Evolutionary conservation across 768 basidiomycete species (phyloP).

Genomic region (Russula vinacea): DNA sequence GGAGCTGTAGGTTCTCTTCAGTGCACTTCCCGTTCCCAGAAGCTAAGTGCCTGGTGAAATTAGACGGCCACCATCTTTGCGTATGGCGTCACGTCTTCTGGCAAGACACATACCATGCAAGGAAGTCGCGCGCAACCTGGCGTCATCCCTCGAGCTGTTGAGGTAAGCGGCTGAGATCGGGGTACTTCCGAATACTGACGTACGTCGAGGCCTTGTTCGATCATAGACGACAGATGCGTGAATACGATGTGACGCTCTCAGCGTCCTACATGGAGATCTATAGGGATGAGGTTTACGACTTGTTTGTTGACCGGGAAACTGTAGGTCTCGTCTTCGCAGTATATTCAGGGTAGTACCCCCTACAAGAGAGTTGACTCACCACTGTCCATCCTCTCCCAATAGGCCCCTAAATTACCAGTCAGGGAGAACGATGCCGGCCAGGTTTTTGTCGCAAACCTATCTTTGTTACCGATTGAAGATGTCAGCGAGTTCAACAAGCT

Average conservation of each 20-base stretch:
- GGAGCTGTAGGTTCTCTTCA: conserved; percentile 57
- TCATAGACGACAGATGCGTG: conserved; percentile 25
- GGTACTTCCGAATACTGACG: background rate
- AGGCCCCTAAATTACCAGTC: conserved; percentile 55
- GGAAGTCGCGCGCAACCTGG: conserved; percentile 71
- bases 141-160: conserved; percentile 79
- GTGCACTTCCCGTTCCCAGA: background rate
- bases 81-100: conserved; percentile 88
- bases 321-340: conserved; percentile 40
- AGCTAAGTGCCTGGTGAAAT: background rate
- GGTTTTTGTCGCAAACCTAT: conserved; percentile 54
- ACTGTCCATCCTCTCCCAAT: background rate
- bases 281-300: conserved; percentile 87
- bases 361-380: background rate
- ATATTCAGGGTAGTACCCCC: background rate
- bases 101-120: conserved; percentile 94
- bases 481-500: conserved; percentile 47
- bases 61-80: conserved; percentile 86
- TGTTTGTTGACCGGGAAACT: conserved; percentile 68
- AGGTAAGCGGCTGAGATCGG: conserved; percentile 43
- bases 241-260: conserved; percentile 46
- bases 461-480: conserved; percentile 40
- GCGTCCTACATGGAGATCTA: conserved; percentile 89
- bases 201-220: conserved; percentile 21
- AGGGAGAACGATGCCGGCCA: conserved; percentile 52